Evolutionary conservation across 2,329 filamentous ascomycete species (phyloP).

Genomic region (Thelonectria blattea): DNA sequence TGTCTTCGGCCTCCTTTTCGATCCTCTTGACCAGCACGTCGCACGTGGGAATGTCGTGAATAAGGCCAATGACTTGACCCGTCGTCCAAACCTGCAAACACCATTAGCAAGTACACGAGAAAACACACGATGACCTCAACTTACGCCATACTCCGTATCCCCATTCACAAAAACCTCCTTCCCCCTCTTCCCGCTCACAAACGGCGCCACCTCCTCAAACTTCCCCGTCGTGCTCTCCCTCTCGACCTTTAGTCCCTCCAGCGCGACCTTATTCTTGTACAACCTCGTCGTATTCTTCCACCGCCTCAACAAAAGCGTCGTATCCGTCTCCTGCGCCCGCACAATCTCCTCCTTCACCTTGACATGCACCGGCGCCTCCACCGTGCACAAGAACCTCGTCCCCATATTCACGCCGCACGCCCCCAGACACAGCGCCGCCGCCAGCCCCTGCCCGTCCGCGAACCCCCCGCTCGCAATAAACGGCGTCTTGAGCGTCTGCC

Average conservation of each 20-base stretch:
- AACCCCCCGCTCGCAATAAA: conserved; percentile 98
- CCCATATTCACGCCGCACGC: conserved; percentile 99
- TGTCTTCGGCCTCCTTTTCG: conserved; percentile 75
- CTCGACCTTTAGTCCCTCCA: conserved; percentile 83
- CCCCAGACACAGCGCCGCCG: conserved; percentile 86
- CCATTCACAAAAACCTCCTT: conserved; percentile 91
- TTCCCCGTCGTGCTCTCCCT: conserved; percentile 81
- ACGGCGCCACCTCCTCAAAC: conserved; percentile 86
- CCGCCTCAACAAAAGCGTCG: conserved; percentile 81
- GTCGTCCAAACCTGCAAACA: conserved; percentile 85
- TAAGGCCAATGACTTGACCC: conserved; percentile 90
- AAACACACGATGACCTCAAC: too few species aligned
- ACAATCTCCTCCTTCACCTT: conserved; percentile 97
- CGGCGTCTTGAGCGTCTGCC: conserved; percentile 82
- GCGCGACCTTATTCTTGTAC: conserved; percentile 88
- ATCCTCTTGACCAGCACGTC: conserved; percentile 72
- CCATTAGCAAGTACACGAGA: conserved; percentile 21
- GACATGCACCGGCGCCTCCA: conserved; percentile 88
- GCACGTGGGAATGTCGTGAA: conserved; percentile 83
- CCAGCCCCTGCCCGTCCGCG: conserved; percentile 90
- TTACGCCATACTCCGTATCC: conserved; percentile 88
- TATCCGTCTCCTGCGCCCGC: conserved; percentile 86
- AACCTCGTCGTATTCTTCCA: conserved; percentile 93
- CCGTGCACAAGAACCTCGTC: conserved; percentile 95
- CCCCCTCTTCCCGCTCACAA: conserved; percentile 89